Evolutionary conservation across 2,329 filamentous ascomycete species (phyloP).

Genomic region (Beauveria pseudobassiana): DNA sequence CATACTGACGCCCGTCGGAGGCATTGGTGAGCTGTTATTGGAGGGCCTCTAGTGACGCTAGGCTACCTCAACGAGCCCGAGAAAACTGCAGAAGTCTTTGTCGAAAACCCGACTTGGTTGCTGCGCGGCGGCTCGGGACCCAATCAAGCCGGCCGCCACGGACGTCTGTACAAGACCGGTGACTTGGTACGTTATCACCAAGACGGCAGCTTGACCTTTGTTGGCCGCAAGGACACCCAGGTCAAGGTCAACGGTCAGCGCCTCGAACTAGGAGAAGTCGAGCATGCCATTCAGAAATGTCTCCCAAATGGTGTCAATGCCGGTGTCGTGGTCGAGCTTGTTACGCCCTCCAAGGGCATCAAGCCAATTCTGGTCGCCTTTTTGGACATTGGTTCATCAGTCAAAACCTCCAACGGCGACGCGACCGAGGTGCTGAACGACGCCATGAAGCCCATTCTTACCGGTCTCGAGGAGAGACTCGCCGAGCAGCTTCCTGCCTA

Average conservation of each 20-base stretch:
- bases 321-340: constrained; percentile 11
- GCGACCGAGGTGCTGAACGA: not conserved
- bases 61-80: constrained; percentile 15
- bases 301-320: not conserved
- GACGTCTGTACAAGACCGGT: constrained; percentile 18
- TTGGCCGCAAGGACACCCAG: constrained; percentile 46
- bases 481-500: constrained; percentile 12
- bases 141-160: not conserved
- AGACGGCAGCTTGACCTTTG: constrained; percentile 28
- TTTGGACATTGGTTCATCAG: not conserved
- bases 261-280: constrained; percentile 33
- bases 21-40: constrained; percentile 16
- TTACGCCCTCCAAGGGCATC: constrained; percentile 6
- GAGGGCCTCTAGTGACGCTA: constrained; percentile 16
- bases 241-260: constrained; percentile 49
- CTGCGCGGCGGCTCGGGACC: not conserved
- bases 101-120: constrained; percentile 7
- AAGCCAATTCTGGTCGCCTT: constrained; percentile 13
- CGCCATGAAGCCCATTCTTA: not conserved
- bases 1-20: constrained; percentile 13
- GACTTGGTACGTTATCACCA: constrained; percentile 31
- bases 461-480: constrained; percentile 2
- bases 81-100: constrained; percentile 20
- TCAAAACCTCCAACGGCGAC: not conserved
- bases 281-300: constrained; percentile 12